Evolutionary conservation across 805 yeast species (phyloP).

Genomic region (Yarrowia sp.): DNA sequence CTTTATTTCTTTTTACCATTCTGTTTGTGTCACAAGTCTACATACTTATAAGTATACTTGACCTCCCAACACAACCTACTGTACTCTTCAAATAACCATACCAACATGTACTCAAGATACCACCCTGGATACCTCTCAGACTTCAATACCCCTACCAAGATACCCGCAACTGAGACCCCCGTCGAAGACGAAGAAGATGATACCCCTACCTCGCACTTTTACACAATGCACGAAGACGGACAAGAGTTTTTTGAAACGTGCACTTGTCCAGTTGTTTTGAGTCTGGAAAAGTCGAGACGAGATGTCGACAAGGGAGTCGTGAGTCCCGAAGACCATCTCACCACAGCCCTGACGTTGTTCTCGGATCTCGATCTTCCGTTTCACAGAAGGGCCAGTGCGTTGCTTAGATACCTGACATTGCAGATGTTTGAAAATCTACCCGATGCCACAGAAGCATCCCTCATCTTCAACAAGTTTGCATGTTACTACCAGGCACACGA

Average conservation of each 20-base stretch:
- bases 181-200: not conserved
- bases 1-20: too few relatives aligned
- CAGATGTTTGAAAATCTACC: not conserved
- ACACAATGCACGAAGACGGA: not conserved
- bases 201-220: not conserved
- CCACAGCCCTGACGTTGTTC: not conserved
- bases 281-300: not conserved
- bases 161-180: not conserved
- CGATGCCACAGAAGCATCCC: not conserved
- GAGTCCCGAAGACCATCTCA: not conserved
- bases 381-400: conserved; percentile 1
- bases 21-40: not conserved
- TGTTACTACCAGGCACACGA: not conserved
- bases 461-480: not conserved
- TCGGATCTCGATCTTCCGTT: not conserved
- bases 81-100: too few relatives aligned
- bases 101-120: conserved; percentile 2
- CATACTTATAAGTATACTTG: not conserved
- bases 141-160: not conserved
- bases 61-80: too few relatives aligned
- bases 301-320: not conserved
- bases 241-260: not conserved
- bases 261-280: not conserved
- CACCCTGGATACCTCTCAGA: not conserved
- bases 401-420: not conserved